These are phyloP conservation scores for Sporothrix curviconia DNA, from an alignment of 2,329 filamentous ascomycete genomes.

Conservation along the genomic window DNA sequence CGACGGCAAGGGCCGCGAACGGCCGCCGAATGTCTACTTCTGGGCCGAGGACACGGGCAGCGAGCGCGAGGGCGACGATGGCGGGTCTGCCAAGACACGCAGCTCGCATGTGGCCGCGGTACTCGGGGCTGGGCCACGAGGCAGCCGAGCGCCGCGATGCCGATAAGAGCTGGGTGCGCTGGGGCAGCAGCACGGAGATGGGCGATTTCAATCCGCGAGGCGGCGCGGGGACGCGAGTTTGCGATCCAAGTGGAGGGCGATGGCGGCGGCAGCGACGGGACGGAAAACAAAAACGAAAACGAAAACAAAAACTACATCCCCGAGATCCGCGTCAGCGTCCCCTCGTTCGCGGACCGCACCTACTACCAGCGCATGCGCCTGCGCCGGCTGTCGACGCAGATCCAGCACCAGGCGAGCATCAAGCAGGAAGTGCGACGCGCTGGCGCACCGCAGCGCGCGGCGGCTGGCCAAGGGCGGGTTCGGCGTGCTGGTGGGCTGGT, in stretches of 20 bases:
- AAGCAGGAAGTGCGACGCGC: constrained; percentile 74
- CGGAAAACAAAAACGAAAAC: no score
- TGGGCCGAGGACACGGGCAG: constrained; percentile 61
- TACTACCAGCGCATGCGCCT: constrained; percentile 76
- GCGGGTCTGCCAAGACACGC: constrained; percentile 3
- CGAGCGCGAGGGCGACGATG: constrained; percentile 29
- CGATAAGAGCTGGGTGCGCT: constrained; percentile 67
- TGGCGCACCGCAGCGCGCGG: constrained; percentile 73
- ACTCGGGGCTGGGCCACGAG: constrained; percentile 64
- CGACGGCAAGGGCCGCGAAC: constrained; percentile 54
- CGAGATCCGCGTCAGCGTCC: constrained; percentile 72
- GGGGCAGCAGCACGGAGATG: constrained; percentile 83
- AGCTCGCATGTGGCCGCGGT: constrained; percentile 54
- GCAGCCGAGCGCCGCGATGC: constrained; percentile 33
- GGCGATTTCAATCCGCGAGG: constrained; percentile 92
- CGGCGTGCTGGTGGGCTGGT: constrained; percentile 66
- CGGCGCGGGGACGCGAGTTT: constrained; percentile 77
- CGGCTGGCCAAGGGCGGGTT: constrained; percentile 76
- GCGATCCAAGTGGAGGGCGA: constrained; percentile 72
- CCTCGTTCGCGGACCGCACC: constrained; percentile 84
- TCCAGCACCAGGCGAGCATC: constrained; percentile 63
- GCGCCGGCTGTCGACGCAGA: constrained; percentile 61
- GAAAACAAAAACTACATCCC: no score
- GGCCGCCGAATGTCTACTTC: constrained; percentile 69
- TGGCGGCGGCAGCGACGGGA: constrained; percentile 18